Percentiles rank a stretch among this genome's conserved stretches.
phyloP scores from a whole-genome alignment of 2,329 filamentous ascomycete genomes.

The Chaetomium sp. region DNA sequence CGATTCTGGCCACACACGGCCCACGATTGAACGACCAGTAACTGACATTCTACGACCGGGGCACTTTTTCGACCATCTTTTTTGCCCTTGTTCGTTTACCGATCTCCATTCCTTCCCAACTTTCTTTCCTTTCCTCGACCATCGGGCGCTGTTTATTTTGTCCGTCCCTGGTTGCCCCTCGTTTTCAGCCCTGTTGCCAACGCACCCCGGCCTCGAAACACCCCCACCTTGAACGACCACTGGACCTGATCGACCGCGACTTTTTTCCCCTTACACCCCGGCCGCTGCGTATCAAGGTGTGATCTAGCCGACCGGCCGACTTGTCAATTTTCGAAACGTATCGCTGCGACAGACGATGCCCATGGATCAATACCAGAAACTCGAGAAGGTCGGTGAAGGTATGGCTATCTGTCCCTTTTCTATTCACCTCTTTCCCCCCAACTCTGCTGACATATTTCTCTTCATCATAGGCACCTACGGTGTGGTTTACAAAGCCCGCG shows the following conservation, averaged over 20 bases:
- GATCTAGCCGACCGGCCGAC: neutral
- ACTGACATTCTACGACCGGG: conserved; percentile 14
- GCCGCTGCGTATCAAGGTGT: neutral
- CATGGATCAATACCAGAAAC: conserved; percentile 91
- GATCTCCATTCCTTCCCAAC: neutral
- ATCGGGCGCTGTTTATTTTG: conserved; percentile 14
- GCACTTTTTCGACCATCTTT: conserved; percentile 6
- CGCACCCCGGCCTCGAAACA: conserved; percentile 4
- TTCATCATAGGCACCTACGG: conserved; percentile 67
- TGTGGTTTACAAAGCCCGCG: conserved; percentile 85
- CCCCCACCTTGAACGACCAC: neutral
- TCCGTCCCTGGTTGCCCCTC: conserved; percentile 15
- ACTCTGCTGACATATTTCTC: neutral
- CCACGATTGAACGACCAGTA: conserved; percentile 7
- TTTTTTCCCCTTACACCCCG: neutral
- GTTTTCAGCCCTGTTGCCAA: conserved; percentile 1
- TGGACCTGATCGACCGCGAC: neutral
- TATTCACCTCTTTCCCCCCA: neutral
- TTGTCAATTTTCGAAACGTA: neutral
- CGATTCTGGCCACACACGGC: neutral
- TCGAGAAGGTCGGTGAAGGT: conserved; percentile 92
- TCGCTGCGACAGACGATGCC: conserved; percentile 6
- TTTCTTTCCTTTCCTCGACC: conserved; percentile 1
- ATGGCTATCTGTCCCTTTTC: conserved; percentile 26
- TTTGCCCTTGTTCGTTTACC: neutral